Base-by-base conservation (phyloP, 2,329 filamentous ascomycete species). In the Aureobasidium melanogenum region DNA sequence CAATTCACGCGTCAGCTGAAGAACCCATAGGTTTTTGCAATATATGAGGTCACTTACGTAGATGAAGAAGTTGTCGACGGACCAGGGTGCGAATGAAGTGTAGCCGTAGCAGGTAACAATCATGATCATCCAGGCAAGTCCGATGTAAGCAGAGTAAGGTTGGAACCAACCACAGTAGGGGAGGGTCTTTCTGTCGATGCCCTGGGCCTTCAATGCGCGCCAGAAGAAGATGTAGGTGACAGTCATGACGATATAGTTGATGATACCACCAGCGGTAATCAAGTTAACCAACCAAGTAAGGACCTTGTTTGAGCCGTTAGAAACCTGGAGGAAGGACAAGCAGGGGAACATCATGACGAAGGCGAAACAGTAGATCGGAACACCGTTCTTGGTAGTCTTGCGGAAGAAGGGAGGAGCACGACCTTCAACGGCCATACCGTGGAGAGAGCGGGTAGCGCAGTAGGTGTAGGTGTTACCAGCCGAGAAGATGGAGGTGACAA, bases 161-260 rank as follows among this genome's bases (percentile, higher is more conserved):
- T 85, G 83, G 65, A 72, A 67, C 60, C 65, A 80, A 15, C 81
- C 84, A 39, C 71, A 77, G 73, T 87, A 87, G 0, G 84, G 83
- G 24, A 86, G 73, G 0, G 71, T 72, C 14, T 69, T 74, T 63
- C 85, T 82, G 70, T 82, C 77, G 46, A 83, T 48, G 1, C 77
- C 76, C 65, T 83, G 80, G 0, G 73, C 79, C 66, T 79, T 75
- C 66, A 74, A 74, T 4, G 83, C 83, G 50, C 77, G 76, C 73
- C 82, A 79, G 75, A 84, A 86, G 68, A 73, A 79, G 62, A 84
- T 75, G 71, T 83, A 85, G n/a, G 82, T 85, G 26, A 80, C 69
- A 48, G 74, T 75, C 74, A 85, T 84, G 69, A 82, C 77, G 63
- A 87, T 78, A 71, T 84, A 87, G 74, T 85, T 83, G 70, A 87